A percentile compares a stretch with the other conserved stretches of the same genome.
Evolutionary conservation across 306 rosid genomes (phyloP).

Genomic region (Alnus glutinosa): DNA sequence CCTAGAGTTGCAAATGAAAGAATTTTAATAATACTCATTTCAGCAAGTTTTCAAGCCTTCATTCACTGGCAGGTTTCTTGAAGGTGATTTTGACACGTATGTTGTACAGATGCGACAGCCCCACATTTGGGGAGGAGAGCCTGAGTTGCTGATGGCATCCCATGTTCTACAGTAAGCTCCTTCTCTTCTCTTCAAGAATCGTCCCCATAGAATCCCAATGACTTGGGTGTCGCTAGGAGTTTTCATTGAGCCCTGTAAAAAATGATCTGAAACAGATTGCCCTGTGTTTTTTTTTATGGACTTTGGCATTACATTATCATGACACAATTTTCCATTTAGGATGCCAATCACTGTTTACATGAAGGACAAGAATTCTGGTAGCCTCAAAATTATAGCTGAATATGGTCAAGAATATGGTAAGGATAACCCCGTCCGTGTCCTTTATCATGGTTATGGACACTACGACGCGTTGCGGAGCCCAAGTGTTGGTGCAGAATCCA

Average conservation of each 20-base stretch:
- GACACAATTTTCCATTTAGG: conserved; percentile 47
- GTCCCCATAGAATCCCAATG: too few species aligned
- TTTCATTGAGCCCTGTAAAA: not conserved
- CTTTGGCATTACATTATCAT: conserved; percentile 2
- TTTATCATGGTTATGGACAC: conserved; percentile 79
- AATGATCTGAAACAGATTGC: not conserved
- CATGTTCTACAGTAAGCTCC: conserved; percentile 67
- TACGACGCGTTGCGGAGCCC: conserved; percentile 55
- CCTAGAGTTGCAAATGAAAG: conserved; percentile 3
- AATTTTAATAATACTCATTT: not conserved
- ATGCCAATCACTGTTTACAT: conserved; percentile 79
- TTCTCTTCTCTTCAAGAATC: conserved; percentile 9
- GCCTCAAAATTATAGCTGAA: conserved; percentile 65
- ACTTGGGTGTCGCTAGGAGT: not conserved
- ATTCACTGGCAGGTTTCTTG: conserved; percentile 64
- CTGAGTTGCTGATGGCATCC: conserved; percentile 83
- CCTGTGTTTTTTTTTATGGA: not conserved
- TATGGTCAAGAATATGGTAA: conserved; percentile 77
- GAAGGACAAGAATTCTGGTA: conserved; percentile 47
- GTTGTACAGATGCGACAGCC: conserved; percentile 68
- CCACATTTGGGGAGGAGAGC: conserved; percentile 88
- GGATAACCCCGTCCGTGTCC: conserved; percentile 64
- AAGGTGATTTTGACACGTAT: conserved; percentile 73
- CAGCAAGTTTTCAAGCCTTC: not conserved
- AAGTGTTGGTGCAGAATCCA: conserved; percentile 3